phyloP scores from a whole-genome alignment of 805 yeast genomes.

The Lachancea fermentati region DNA sequence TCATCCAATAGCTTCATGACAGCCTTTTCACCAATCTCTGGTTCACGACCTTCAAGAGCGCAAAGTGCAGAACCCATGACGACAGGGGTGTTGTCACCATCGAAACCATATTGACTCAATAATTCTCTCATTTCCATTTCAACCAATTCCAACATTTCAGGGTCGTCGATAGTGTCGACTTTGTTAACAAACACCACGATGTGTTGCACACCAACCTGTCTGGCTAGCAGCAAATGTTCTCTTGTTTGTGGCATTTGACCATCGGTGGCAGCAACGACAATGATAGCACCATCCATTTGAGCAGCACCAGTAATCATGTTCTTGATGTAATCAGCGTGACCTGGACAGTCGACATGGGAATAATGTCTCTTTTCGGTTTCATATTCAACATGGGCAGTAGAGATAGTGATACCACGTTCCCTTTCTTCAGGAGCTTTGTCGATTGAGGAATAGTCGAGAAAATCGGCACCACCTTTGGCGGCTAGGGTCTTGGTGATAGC shows the following conservation, averaged over 20 bases:
- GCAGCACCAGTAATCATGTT: slow-evolving; percentile 99
- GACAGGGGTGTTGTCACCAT: slow-evolving; percentile 97
- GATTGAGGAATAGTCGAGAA: slow-evolving; percentile 87
- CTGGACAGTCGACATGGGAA: slow-evolving; percentile 98
- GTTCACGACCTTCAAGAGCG: slow-evolving; percentile 82
- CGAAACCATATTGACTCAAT: slow-evolving; percentile 85
- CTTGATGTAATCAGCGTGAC: slow-evolving; percentile 98
- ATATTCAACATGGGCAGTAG: slow-evolving; percentile 97
- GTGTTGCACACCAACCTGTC: slow-evolving; percentile 99
- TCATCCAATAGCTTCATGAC: slow-evolving; percentile 81
- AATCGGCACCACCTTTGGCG: slow-evolving; percentile 82
- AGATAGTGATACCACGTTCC: slow-evolving; percentile 98
- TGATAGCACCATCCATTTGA: slow-evolving; percentile 99
- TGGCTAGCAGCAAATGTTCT: slow-evolving; percentile 95
- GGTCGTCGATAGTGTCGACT: slow-evolving; percentile 96
- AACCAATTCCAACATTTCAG: slow-evolving; percentile 98
- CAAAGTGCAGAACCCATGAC: slow-evolving; percentile 98
- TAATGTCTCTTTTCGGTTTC: slow-evolving; percentile 93
- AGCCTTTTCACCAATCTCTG: slow-evolving; percentile 88
- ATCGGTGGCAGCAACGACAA: slow-evolving; percentile 98
- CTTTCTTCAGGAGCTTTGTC: slow-evolving; percentile 99
- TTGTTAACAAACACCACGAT: slow-evolving; percentile 97
- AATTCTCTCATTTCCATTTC: slow-evolving; percentile 99
- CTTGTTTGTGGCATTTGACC: slow-evolving; percentile 99
- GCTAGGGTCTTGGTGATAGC: slow-evolving; percentile 95